These are phyloP conservation scores for Yamadazyma ubonensis DNA, from an alignment of 805 yeast species.

Conservation along the genomic window DNA sequence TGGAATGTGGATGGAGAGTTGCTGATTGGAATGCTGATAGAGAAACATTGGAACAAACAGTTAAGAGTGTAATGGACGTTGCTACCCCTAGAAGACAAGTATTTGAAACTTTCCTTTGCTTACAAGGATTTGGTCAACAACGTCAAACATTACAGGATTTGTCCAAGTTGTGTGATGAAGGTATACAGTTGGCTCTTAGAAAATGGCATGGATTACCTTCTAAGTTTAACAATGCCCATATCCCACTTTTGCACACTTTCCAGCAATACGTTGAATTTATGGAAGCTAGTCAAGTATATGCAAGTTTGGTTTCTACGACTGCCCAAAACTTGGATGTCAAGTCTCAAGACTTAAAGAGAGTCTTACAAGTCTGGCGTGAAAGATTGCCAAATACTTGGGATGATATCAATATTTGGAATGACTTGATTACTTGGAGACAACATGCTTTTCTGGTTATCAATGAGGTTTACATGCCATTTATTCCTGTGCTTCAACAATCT, in stretches of 20 bases:
- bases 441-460: constrained; percentile 97
- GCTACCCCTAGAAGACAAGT: constrained; percentile 97
- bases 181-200: constrained; percentile 85
- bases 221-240: constrained; percentile 75
- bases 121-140: constrained; percentile 92
- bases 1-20: constrained; percentile 99
- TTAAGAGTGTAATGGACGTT: constrained; percentile 95
- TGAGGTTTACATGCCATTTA: constrained; percentile 88
- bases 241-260: constrained; percentile 86
- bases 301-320: constrained; percentile 82
- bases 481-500: constrained; percentile 75
- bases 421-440: constrained; percentile 96
- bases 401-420: constrained; percentile 97
- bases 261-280: constrained; percentile 96
- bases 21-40: constrained; percentile 97
- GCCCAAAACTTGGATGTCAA: constrained; percentile 90
- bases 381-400: constrained; percentile 96
- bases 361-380: constrained; percentile 96
- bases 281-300: constrained; percentile 95
- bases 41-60: constrained; percentile 91
- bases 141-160: constrained; percentile 83
- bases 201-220: constrained; percentile 93
- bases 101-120: constrained; percentile 88
- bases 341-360: constrained; percentile 91
- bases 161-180: constrained; percentile 88